Evolutionary conservation across 768 basidiomycete species (phyloP), one percentile per base, ranked within the genome.

Genomic region (Coprinopsis cinerea): DNA sequence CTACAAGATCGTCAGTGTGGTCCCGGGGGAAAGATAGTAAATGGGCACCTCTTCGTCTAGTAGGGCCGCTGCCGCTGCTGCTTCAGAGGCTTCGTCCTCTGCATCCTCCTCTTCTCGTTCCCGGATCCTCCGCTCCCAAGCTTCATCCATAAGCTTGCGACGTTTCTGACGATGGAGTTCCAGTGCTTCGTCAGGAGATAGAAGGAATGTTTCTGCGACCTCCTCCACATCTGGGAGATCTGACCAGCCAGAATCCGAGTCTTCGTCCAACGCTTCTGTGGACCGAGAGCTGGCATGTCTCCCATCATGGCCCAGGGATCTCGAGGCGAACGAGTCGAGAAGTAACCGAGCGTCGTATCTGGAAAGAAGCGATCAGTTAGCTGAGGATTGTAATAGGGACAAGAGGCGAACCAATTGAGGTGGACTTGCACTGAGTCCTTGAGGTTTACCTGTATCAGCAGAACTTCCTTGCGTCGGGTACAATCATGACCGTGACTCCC

Each of bases 281-380:
- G 11, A 6, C 18, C 11, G 9, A n/a, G n/a, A n/a, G n/a, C n/a
- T n/a, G n/a, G n/a, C n/a, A n/a, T n/a, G n/a, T n/a, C n/a, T n/a
- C n/a, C n/a, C n/a, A n/a, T n/a, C n/a, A 4, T 23, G 11, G 23
- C 22, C 24, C 53, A 18, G 26, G 20, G 15, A 32, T 9, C 43
- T 15, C 6, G 30, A n/a, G 1, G 73, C 64, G 0, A 81, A 60
- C 1, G 76, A 55, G 35, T 89, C 79, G 18, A 92, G 69, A 14
- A 93, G 69, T 17, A 93, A 79, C 2, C 89, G 82, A 3, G 81
- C 81, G 57, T 93, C 89, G 65, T 88, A 89, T 70, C 92, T 93
- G 66, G 32, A 54, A 18, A 37, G 25, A 34, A 24, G 15, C 22
- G 2, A 11, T 34, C n/a, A 34, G n/a, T 49, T 11, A 47, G 59